Evolutionary conservation across 352 stramenopile genomes (phyloP).

Genomic region (Peronosclerospora sorghi): DNA sequence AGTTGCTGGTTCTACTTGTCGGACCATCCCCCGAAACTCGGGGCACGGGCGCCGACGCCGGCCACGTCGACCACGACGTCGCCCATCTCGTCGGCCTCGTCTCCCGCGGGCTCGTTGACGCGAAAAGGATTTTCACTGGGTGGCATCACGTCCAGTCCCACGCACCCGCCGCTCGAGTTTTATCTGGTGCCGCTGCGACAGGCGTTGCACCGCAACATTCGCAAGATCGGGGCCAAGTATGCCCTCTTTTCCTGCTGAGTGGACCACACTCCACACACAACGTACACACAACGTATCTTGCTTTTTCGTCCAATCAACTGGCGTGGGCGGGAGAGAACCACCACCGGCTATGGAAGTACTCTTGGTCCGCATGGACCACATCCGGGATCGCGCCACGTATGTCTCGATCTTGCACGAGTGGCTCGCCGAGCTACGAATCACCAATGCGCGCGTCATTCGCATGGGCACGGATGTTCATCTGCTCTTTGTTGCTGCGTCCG

Average conservation of each 20-base stretch:
- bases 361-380: constrained; percentile 58
- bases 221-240: constrained; percentile 60
- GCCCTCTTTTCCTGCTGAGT: constrained; percentile 58
- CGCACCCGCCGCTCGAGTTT: constrained; percentile 51
- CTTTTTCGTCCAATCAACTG: constrained; percentile 4
- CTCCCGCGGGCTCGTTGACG: constrained; percentile 25
- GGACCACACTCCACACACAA: not conserved
- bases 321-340: not conserved
- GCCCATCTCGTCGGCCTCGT: constrained; percentile 34
- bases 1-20: constrained; percentile 79
- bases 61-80: constrained; percentile 33
- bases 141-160: constrained; percentile 6
- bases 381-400: constrained; percentile 49
- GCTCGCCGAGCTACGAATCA: constrained; percentile 39
- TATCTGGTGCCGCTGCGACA: constrained; percentile 71
- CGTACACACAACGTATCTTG: not conserved
- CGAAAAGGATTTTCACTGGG: constrained; percentile 11
- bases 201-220: constrained; percentile 68
- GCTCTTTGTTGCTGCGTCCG: constrained; percentile 40
- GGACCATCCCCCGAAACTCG: constrained; percentile 44
- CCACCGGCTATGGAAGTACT: constrained; percentile 32
- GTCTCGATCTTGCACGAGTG: constrained; percentile 44
- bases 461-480: constrained; percentile 45
- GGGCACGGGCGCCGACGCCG: constrained; percentile 23
- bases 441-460: constrained; percentile 42